Evolutionary conservation across 176 grass and related monocot genomes (phyloP), one percentile per base, ranked within the genome.

Genomic region (Tuctoria greenei): DNA sequence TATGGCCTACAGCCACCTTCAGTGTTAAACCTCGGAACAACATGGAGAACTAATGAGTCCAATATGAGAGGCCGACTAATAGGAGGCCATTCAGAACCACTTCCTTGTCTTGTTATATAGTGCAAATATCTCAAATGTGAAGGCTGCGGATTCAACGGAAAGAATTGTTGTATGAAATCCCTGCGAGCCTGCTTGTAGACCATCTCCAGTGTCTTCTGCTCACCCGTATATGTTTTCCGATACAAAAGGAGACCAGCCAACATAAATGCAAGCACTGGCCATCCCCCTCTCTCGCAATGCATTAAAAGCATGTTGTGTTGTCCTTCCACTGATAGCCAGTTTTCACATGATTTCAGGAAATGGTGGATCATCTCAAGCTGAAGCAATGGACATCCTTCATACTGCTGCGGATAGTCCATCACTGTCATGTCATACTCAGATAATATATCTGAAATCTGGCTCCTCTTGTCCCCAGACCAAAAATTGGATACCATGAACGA

Each of bases 401-500:
- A 92, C 66, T 95, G 89, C 52, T 92, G 86, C 3, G 95, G 95
- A 66, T 98, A 98, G 71, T 97, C 91, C 95, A 93, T 97, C 77
- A 97, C 79, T 14, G 88, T 93, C 86, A 97, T 93, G 69, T 94
- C 89, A 69, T 98, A 98, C 51, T 95, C 91, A 7, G 95, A 95
- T 64, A 98, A 78, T 59, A 95, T 92, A 47, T 98, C 95, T 55
- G 95, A 94, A 73, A 98, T 94, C 42, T 67, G 82, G 41, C 86
- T 92, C 70, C 91, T 88, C 60, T 87, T 89, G 81, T 98, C 88
- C 54, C 84, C 88, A 79, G 93, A 88, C 65, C 84, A 88, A 43
- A 98, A 98, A 81, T 89, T 94, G 58, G 86, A 94, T 42, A 98
- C 95, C 95, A 94, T 94, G 80, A 94, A 94, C 11, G 95, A 98